Evolutionary conservation across 1,284 basidiomycete species (phyloP), one percentile per base, ranked within the genome.

Genomic region (Cystodermella granulosa): DNA sequence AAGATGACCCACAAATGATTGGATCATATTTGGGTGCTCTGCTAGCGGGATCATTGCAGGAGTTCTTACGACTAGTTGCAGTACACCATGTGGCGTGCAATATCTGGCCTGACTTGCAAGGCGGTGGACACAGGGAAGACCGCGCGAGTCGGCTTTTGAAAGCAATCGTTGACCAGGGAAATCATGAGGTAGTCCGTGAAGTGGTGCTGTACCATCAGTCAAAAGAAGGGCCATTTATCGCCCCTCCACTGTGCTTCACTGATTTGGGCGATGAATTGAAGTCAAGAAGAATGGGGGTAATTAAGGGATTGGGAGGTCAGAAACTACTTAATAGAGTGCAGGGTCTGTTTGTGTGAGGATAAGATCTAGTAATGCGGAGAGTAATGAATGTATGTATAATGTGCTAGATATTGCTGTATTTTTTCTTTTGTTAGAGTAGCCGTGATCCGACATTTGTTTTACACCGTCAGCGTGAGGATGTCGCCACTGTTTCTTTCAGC

Each of bases 11-110:
- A 4, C 79, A 87, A 48, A 71, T 95, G 46, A 60, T 94, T 5
- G 72, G 77, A 2, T 74, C 76, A 28, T 84, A 83, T 55, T 66
- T 84, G 18, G 68, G 74, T 11, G 73, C 74, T 18, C 67, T 79
- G 14, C 57, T 78, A 36, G 74, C 75, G 55, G 56, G 66, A 36
- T 60, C 68, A 39, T 55, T 77, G 5, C 69, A 76, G 3, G 84
- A 77, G 1, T 86, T 95, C 60, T 58, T 91, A 50, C 75, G 78
- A 44, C 66, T 80, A 39, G 64, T 95, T 4, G 91, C 89, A 1
- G 56, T 87, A 4, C 89, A 93, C 60, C 92, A 96, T 58, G 63
- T 95, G 18, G 81, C 89, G 5, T 75, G 72, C 38, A 81, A 75
- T 51, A 78, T 92, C 34, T 93, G 90, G 90, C 70, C 67, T 2